Base-by-base conservation (phyloP, 2,329 filamentous ascomycete genomes). In the Pezicula rhizophila region DNA sequence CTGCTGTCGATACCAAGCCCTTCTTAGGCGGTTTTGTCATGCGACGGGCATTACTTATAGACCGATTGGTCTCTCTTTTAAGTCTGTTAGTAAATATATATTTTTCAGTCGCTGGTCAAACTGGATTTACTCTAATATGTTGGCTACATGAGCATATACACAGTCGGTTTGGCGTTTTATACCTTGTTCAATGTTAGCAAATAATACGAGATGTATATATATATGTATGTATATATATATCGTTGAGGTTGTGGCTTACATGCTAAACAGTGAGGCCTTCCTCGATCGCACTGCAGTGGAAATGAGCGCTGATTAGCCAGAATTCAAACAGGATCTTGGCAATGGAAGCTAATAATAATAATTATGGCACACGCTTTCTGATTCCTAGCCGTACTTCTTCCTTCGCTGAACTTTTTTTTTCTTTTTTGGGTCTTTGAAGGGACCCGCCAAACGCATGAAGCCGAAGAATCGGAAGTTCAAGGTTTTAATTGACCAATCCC, bases 81-180 rank as follows among this genome's bases (percentile, higher is more conserved):
- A 11, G 28, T 5, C 35, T 28, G 15, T 52, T 37, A 54, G 47
- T 15, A 42, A 15, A 20, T 25, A 42, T 25, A 42, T n/a, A n/a
- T n/a, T 11, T 23, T 5, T 15, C n/a, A 12, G 12, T n/a, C 20
- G 2, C 7, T 25, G 20, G 40, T 15, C 8, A 11, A 42, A 15
- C 7, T 12, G 25, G 18, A 72, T 80, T 67, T 70, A 87, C 82
- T 89, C 85, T 39, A 91, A 78, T 35, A 90, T 70, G 62, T 89
- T 88, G 41, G 87, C 87, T 26, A 89, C 83, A 44, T 81, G 79
- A 0, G 85, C 87, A 69, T 91, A 91, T 66, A 76, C 78, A 68
- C 87, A 92, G 56, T 80, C 75, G 0, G 85, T 87, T 63, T 89
- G 85, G 40, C 87, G 75, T 68, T 90, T 91, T 60, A 89, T 82